Base-by-base conservation (phyloP, 2,329 filamentous ascomycete species). In the Aspergillus bombycis region DNA sequence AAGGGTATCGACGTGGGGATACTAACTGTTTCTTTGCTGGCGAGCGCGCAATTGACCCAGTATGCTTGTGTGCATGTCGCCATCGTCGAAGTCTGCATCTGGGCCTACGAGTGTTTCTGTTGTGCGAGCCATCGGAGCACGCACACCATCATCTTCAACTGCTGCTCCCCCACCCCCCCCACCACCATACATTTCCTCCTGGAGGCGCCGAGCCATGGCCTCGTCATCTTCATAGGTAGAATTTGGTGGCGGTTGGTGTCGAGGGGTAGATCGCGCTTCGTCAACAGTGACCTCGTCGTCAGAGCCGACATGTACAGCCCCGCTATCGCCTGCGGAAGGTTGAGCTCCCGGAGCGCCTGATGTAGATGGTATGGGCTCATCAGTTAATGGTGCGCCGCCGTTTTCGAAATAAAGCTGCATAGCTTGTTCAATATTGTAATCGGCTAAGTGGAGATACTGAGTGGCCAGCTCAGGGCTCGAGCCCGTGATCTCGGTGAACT, bases 331-430 rank as follows among this genome's bases (percentile, higher is more conserved):
- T 32, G 76, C 68, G 11, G 67, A 69, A 50, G 60, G 77, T 63
- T 65, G 69, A 62, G 70, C 73, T 69, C 59, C 72, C 56, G 62
- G 74, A 45, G 63, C 60, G 34, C 28, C 59, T 21, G 71, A 57
- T 28, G 69, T 66, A 46, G 74, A 70, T 46, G 79, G 66, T 79
- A 79, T 62, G 83, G 79, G 72, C 66, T 80, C 68, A 84, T 87
- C 65, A 90, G 86, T 74, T 52, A 83, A 70, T 32, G 81, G 76
- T 34, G 77, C 81, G 55, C 94, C 93, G 50, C 91, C 92, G 75
- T 91, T 95, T 74, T 96, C 93, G 78, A 93, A 98, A 81, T 89
- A 99, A 14, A 98, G 88, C 73, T 92, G 88, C 71, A 97, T 89
- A 30, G 95, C 95, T 73, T 94, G 91, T 78, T 93, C 89, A 58